Base-by-base conservation (phyloP, 192 early-diverging fungal genomes). In the Podila epigama region DNA sequence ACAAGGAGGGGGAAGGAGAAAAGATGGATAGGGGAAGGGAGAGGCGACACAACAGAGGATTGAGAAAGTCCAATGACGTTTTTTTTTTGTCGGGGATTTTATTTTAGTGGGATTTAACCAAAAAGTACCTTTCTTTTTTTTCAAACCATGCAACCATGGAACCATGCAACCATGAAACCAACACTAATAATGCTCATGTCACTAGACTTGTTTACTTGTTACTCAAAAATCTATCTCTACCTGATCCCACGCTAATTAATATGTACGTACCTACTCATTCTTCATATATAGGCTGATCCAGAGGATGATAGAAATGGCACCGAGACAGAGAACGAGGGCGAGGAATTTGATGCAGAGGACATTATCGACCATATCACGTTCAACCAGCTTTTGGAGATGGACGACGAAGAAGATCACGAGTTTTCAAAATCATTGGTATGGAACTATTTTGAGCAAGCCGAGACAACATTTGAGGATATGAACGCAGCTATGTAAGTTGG, bases 311-410 rank as follows among this genome's bases (percentile, higher is more conserved):
- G 55, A 34, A 36, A 60, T 22, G 70, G 67, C 6, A 37, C 56
- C 11, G 58, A 79, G 52, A 37, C 61, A 5, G 78, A 70, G 28
- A 48, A 37, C 36, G 60, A 69, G 39, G 67, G 68, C 18, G 61
- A 65, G 4, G 51, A 33, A 6, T 57, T 52, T 22, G 55, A 56
- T 40, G 66, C 65, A 16, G 52, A 68, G 39, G 59, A 20, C 25
- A 70, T 97, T 37, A 85, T 96, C 54, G 93, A 97, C 68, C 85
- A 91, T 55, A 86, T 82, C 42, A 92, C 90, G 22, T 96, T 97
- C 80, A 90, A 96, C 64, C 94, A 96, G 81, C 83, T 97, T 33
- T 66, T 96, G 29, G 91, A 95, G 51, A 97, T 97, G 96, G 96
- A 97, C 79, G 94, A 96, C 58, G 94, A 95, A 32, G 92, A 93